Conservation (phyloP, 148 eudicot species). For the Pharnaceum exiguum region DNA sequence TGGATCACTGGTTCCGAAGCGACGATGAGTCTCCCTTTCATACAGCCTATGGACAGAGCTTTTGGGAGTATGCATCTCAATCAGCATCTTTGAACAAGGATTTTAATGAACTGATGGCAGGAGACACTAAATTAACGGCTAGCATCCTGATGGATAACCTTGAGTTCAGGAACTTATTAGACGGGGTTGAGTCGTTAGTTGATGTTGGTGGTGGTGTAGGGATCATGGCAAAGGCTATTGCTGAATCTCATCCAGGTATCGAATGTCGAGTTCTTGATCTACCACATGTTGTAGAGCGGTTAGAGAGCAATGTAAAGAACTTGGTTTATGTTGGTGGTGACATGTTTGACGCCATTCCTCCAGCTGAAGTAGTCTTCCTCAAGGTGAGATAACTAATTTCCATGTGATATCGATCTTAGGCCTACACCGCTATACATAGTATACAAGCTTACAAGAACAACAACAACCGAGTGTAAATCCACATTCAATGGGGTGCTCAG, state of each 20-base stretch:
- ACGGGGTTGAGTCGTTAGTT: slow-evolving; percentile 27
- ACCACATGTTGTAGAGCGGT: slow-evolving; percentile 28
- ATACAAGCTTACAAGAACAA: too few species aligned
- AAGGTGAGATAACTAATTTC: slow-evolving; percentile 21
- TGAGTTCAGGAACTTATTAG: slow-evolving; percentile 19
- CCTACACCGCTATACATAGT: too few species aligned
- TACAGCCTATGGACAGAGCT: slow-evolving; percentile 10
- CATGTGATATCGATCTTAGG: too few species aligned
- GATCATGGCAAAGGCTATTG: slow-evolving; percentile 24
- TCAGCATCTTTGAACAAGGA: background rate
- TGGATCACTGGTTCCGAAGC: slow-evolving; percentile 21
- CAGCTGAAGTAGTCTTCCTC: slow-evolving; percentile 28
- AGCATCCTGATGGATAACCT: background rate
- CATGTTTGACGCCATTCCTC: slow-evolving; percentile 36
- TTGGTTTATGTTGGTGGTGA: slow-evolving; percentile 34
- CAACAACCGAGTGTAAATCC: too few species aligned
- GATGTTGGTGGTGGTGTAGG: slow-evolving; percentile 44
- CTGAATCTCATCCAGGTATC: slow-evolving; percentile 25
- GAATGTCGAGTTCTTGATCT: slow-evolving; percentile 27
- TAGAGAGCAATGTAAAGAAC: slow-evolving; percentile 13
- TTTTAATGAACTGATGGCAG: slow-evolving; percentile 27
- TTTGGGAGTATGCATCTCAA: slow-evolving; percentile 21
- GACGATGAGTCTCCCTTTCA: slow-evolving; percentile 16
- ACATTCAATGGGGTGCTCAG: too few species aligned
- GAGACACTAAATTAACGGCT: slow-evolving; percentile 21